Evolutionary conservation across 108 stramenopile genomes (phyloP).

Genomic region (Halocafeteria seosinensis): DNA sequence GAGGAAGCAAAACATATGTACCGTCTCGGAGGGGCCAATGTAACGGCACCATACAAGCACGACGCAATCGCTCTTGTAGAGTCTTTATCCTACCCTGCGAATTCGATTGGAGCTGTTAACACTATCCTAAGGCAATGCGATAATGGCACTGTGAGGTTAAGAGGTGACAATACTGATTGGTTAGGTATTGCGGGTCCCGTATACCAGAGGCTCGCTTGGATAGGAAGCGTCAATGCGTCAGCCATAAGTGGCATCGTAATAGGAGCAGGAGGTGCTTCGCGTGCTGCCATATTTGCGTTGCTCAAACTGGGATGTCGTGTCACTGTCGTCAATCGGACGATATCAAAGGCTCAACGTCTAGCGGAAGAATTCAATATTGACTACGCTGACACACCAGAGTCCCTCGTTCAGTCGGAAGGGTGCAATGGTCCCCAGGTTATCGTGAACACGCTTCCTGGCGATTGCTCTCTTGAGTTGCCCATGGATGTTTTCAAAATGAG

Average conservation of each 20-base stretch:
- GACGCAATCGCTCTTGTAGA: slow-evolving; percentile 70
- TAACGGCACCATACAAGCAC: slow-evolving; percentile 97
- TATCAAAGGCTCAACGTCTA: no score
- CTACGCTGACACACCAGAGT: no score
- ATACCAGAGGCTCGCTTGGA: slow-evolving; percentile 38
- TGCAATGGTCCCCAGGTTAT: no score
- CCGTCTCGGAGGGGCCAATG: slow-evolving; percentile 67
- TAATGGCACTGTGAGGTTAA: neutral
- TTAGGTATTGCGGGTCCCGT: slow-evolving; percentile 78
- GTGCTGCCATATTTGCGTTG: slow-evolving; percentile 70
- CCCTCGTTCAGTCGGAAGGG: no score
- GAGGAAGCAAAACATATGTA: no score
- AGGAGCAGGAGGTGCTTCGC: slow-evolving; percentile 89
- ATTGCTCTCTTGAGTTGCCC: no score
- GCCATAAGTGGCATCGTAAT: slow-evolving; percentile 46
- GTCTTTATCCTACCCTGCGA: slow-evolving; percentile 67
- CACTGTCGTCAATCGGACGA: no score
- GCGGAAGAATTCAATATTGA: no score
- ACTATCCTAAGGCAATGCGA: slow-evolving; percentile 36
- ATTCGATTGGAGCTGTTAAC: slow-evolving; percentile 91
- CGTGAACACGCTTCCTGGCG: no score
- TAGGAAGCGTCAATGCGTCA: neutral
- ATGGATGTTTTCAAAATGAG: no score
- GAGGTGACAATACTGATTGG: slow-evolving; percentile 97
- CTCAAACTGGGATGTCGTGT: slow-evolving; percentile 47